A percentile compares a stretch with the other conserved stretches of the same genome.
phyloP scores from a whole-genome alignment of 768 basidiomycete species.

The Lactifluus pinguis region DNA sequence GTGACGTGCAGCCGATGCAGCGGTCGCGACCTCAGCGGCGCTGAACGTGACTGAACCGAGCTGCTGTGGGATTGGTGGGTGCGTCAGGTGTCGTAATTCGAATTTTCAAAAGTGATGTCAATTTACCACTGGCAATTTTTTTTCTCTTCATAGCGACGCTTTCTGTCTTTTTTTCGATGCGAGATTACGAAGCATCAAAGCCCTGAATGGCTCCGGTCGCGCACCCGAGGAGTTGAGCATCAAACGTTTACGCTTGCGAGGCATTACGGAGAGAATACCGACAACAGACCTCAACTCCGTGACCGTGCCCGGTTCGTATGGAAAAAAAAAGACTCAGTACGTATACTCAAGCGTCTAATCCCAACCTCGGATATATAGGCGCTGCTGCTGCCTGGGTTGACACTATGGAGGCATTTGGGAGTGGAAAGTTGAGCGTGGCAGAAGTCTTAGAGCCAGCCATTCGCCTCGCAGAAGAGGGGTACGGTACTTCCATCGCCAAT shows the following conservation, averaged over 20 bases:
- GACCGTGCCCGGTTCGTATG: slow-evolving; percentile 68
- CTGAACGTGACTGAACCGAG: slow-evolving; percentile 87
- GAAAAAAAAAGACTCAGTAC: not conserved
- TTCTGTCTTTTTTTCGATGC: slow-evolving; percentile 93
- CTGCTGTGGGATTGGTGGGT: slow-evolving; percentile 91
- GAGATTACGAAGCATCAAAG: slow-evolving; percentile 71
- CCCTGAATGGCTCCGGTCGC: slow-evolving; percentile 86
- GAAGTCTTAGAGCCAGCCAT: slow-evolving; percentile 88
- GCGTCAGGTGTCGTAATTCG: slow-evolving; percentile 16
- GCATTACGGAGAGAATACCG: slow-evolving; percentile 69
- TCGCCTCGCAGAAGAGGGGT: slow-evolving; percentile 87
- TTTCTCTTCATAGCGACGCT: slow-evolving; percentile 48
- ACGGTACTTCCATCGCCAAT: not conserved
- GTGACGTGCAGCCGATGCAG: slow-evolving; percentile 64
- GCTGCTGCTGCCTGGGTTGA: slow-evolving; percentile 96
- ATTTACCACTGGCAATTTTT: too few relatives aligned
- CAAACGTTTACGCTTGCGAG: slow-evolving; percentile 60
- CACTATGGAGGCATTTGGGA: slow-evolving; percentile 75
- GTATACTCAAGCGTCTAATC: not conserved
- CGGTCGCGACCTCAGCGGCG: slow-evolving; percentile 88
- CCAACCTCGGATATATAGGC: slow-evolving; percentile 37
- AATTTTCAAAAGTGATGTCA: too few relatives aligned
- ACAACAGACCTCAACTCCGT: slow-evolving; percentile 79
- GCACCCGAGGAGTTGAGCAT: slow-evolving; percentile 74
- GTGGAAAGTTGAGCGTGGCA: slow-evolving; percentile 51